Evolutionary conservation across 2,329 filamentous ascomycete species (phyloP), one percentile per base, ranked within the genome.

Genomic region (Paraphaeosphaeria minitans): DNA sequence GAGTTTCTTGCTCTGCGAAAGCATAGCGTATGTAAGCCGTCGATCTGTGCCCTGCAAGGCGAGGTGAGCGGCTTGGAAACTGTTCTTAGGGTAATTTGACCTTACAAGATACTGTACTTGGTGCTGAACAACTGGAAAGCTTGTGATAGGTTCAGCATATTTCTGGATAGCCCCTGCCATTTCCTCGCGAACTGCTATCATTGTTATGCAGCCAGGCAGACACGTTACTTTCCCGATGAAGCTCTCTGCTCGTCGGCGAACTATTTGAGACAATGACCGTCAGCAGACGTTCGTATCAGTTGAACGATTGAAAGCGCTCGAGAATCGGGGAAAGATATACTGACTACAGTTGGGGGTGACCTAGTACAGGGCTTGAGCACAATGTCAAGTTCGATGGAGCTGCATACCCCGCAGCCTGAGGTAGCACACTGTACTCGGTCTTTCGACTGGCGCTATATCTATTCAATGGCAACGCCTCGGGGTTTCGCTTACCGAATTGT

Each of bases 101-200:
- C 53, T 48, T 48, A 55, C 53, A 31, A 55, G 53, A 41, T 55
- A 55, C 14, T 50, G 46, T 1, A 56, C 53, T 43, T 56, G 53
- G 21, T 56, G 53, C n/a, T 21, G 22, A 16, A 56, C 21, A 1
- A 56, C 45, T 8, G 35, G 53, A 37, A 35, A 50, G 6, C 10
- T 35, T 14, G 45, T 49, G 31, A 56, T 24, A 21, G 53, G 45
- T 35, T 31, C 53, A 12, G 53, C 53, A 24, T 56, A 56, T 45
- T 56, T 56, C 21, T 33, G 19, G 12, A 56, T 56, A 3, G 53
- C 45, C 22, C 53, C 53, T 42, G 53, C 53, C 46, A 56, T 56
- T 12, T 56, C 45, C 1, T 50, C 22, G 6, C 45, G 31, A 2
- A 56, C 53, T 21, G 53, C 45, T 42, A 56, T 56, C 53, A 56